Evolutionary conservation across 1,139 yeast genomes (phyloP), one percentile per base, ranked within the genome.

Genomic region (Yarrowia galli): DNA sequence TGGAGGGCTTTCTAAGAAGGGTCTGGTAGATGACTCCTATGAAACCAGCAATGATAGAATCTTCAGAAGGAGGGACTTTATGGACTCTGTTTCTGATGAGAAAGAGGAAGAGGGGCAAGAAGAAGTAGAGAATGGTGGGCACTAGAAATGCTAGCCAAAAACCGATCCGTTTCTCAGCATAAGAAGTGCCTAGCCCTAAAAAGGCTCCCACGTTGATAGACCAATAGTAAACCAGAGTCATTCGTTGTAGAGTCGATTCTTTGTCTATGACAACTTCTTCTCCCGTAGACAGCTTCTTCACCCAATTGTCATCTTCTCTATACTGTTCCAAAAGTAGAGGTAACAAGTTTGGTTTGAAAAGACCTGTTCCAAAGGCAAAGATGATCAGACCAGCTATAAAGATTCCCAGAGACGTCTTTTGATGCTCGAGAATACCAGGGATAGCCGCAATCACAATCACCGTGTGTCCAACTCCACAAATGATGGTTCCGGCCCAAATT

Each of bases 401-500:
- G n/a, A 43, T 12, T 1, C 28, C 48, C 13, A 43, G 48, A 43
- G 48, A 43, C 9, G 48, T 25, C n/a, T 43, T 20, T 22, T 43
- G 25, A 25, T 43, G 48, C 25, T 43, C 48, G 28, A 43, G 25
- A 43, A 43, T 25, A 2, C 48, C 48, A 7, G 48, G 48, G 13
- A 43, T 43, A 12, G 48, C 48, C 13, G 48, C 48, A 43, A 43
- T 43, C 25, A 43, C 48, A 20, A 43, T 43, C n/a, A 43, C 25
- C 16, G 25, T 22, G 48, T 43, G 48, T 12, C 48, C 48, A 12
- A 43, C 22, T 2, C 48, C 48, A 3, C 48, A 43, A 8, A 43
- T 43, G 16, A 43, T 22, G 7, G 48, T 43, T 20, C 48, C 48
- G 6, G 48, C 48, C 48, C 48, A 43, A 13, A 43, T 43, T 6